Evolutionary conservation across 2,329 filamentous ascomycete species (phyloP).

Genomic region (Fusarium miscanthi): DNA sequence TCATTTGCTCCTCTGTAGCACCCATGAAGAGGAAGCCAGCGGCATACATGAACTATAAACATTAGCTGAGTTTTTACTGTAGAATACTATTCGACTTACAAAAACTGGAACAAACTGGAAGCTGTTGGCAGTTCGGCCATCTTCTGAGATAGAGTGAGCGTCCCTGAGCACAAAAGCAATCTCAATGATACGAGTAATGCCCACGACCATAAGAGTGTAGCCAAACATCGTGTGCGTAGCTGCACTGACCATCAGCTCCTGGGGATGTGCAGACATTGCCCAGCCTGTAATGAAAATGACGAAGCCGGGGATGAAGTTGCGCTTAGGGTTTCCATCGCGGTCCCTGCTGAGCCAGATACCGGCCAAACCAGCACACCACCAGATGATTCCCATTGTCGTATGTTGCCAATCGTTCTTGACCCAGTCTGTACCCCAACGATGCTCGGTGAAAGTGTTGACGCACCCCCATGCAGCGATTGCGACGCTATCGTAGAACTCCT

Average conservation of each 20-base stretch:
- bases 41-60: slow-evolving; percentile 80
- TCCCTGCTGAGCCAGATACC: slow-evolving; percentile 92
- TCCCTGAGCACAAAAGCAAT: slow-evolving; percentile 89
- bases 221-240: slow-evolving; percentile 92
- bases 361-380: slow-evolving; percentile 94
- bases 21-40: slow-evolving; percentile 98
- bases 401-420: slow-evolving; percentile 95
- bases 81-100: slow-evolving; percentile 58
- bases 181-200: slow-evolving; percentile 86
- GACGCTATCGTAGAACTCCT: slow-evolving; percentile 95
- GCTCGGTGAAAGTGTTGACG: slow-evolving; percentile 98
- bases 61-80: slow-evolving; percentile 15
- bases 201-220: slow-evolving; percentile 93
- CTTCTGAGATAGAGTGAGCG: slow-evolving; percentile 69
- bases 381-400: slow-evolving; percentile 99
- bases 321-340: slow-evolving; percentile 84
- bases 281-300: slow-evolving; percentile 94
- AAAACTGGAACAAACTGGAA: slow-evolving; percentile 67
- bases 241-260: slow-evolving; percentile 83
- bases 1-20: slow-evolving; percentile 96
- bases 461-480: slow-evolving; percentile 96
- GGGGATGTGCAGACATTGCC: slow-evolving; percentile 93
- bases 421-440: slow-evolving; percentile 91
- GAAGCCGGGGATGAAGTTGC: slow-evolving; percentile 92
- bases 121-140: slow-evolving; percentile 75